phyloP scores from a whole-genome alignment of 2,329 filamentous ascomycete genomes.

The Tolypocladium ophioglossoides region DNA sequence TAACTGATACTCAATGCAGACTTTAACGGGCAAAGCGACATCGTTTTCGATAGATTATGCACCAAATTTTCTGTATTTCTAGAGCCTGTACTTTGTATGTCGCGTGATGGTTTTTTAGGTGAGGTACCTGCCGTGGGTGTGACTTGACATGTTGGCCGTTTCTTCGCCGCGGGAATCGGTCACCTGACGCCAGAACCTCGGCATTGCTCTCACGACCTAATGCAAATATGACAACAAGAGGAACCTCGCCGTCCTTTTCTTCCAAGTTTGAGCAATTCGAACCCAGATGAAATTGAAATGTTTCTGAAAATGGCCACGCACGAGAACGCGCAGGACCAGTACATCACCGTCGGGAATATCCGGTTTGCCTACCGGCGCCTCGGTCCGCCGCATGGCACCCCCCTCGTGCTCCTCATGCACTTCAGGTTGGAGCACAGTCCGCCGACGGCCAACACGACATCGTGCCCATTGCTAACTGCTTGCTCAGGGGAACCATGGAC shows the following conservation, averaged over 20 bases:
- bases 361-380: constrained; percentile 21
- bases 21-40: not conserved
- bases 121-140: no score
- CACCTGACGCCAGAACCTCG: not conserved
- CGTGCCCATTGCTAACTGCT: not conserved
- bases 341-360: constrained; percentile 17
- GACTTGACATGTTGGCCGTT: not conserved
- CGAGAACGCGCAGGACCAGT: constrained; percentile 16
- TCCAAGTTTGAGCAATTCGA: not conserved
- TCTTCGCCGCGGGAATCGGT: not conserved
- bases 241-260: not conserved
- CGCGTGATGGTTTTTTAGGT: not conserved
- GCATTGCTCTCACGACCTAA: not conserved
- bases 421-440: constrained; percentile 15
- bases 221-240: not conserved
- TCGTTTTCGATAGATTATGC: not conserved
- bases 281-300: no score
- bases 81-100: not conserved
- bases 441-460: not conserved
- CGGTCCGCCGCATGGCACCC: constrained; percentile 16
- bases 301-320: constrained; percentile 17
- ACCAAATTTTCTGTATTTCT: no score
- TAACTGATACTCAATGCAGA: not conserved
- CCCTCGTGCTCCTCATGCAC: constrained; percentile 20
- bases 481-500: constrained; percentile 24